phyloP scores from a whole-genome alignment of 1,284 basidiomycete genomes.

The Ganoderma boninense region DNA sequence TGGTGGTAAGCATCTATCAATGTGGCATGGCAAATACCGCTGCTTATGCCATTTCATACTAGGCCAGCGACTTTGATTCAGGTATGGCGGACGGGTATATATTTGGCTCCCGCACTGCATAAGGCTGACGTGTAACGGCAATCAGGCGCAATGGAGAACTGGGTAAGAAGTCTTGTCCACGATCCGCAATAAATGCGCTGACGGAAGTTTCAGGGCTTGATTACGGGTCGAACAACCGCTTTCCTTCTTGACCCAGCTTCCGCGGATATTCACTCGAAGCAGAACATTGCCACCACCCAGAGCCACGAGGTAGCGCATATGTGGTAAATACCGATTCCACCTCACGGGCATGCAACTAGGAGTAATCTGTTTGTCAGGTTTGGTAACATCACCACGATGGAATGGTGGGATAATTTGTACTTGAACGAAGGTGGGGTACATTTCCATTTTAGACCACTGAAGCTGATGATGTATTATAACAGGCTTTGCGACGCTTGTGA shows the following conservation, averaged over 20 bases:
- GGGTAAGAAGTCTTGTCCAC: slow-evolving; percentile 50
- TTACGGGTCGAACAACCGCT: slow-evolving; percentile 88
- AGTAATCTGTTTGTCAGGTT: slow-evolving; percentile 59
- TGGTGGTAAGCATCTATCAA: slow-evolving; percentile 59
- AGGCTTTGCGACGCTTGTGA: slow-evolving; percentile 88
- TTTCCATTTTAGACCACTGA: slow-evolving; percentile 19
- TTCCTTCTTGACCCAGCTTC: slow-evolving; percentile 87
- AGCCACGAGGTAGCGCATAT: slow-evolving; percentile 88
- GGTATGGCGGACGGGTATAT: slow-evolving; percentile 49
- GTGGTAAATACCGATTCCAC: slow-evolving; percentile 63
- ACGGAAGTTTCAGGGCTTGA: slow-evolving; percentile 67
- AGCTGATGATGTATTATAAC: slow-evolving; percentile 32
- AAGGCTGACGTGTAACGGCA: background rate
- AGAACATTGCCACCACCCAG: slow-evolving; percentile 81
- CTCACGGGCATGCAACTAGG: background rate
- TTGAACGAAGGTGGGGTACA: slow-evolving; percentile 73
- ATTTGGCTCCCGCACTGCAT: background rate
- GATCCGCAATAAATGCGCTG: background rate
- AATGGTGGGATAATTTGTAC: slow-evolving; percentile 94
- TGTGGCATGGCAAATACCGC: slow-evolving; percentile 5
- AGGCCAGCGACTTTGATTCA: slow-evolving; percentile 89
- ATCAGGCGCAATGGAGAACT: slow-evolving; percentile 92
- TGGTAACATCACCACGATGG: slow-evolving; percentile 92
- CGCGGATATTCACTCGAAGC: slow-evolving; percentile 80
- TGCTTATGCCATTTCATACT: background rate